phyloP scores from a whole-genome alignment of 169 alveolate genomes.

The Plasmodium cynomolgi region DNA sequence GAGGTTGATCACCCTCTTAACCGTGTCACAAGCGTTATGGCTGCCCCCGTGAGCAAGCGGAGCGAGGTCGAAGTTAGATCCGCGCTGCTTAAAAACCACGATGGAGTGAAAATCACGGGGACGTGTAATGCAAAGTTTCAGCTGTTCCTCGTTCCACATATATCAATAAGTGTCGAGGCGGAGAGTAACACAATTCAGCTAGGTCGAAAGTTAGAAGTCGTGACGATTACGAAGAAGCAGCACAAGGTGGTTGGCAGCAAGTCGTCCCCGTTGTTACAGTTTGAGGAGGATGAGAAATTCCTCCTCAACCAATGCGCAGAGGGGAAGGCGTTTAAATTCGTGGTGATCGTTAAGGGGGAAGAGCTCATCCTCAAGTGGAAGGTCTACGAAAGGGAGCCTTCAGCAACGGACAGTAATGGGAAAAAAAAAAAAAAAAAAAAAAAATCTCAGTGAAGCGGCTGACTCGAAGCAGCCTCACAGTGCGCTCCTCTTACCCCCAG shows the following conservation, averaged over 20 bases:
- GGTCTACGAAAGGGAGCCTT: background rate
- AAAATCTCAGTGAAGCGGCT: background rate
- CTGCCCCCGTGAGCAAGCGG: background rate
- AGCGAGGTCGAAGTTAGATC: background rate
- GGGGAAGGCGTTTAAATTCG: conserved; percentile 4
- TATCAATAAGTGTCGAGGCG: background rate
- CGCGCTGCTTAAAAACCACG: conserved; percentile 3
- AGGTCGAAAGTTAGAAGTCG: background rate
- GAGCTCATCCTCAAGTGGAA: conserved; percentile 1
- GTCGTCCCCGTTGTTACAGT: background rate
- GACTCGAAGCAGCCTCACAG: background rate
- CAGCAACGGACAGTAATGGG: background rate
- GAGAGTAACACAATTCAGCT: background rate
- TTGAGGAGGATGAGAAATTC: background rate
- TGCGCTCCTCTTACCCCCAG: background rate
- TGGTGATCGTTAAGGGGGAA: background rate
- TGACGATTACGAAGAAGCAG: background rate
- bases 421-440: background rate
- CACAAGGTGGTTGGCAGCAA: background rate
- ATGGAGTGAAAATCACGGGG: conserved; percentile 13
- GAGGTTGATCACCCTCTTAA: background rate
- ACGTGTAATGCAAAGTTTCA: background rate
- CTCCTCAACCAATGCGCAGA: background rate
- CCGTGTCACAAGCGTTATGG: background rate
- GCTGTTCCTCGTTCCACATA: conserved; percentile 10